Evolutionary conservation across 306 rosid genomes (phyloP).

Genomic region (Ceratonia siliqua): DNA sequence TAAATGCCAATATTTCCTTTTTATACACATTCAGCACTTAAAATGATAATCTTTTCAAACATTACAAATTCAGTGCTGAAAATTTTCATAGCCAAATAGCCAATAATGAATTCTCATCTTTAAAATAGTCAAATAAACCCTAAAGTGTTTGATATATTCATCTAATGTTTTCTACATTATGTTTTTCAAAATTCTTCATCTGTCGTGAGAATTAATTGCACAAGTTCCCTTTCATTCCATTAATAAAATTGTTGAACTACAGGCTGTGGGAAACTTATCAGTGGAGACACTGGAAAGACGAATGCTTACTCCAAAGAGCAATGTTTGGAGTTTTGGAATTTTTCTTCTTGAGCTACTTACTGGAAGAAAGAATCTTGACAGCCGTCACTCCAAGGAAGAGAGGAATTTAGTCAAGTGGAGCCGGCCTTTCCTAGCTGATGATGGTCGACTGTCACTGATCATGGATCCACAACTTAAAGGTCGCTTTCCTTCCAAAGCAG

Average conservation of each 20-base stretch:
- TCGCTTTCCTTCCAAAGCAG: conserved; percentile 89
- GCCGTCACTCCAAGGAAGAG: conserved; percentile 95
- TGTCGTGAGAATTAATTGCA: background rate
- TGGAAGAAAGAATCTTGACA: conserved; percentile 84
- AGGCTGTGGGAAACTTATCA: conserved; percentile 92
- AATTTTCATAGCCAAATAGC: background rate
- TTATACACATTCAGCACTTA: conserved; percentile 5
- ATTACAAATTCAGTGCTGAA: background rate
- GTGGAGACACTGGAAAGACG: conserved; percentile 95
- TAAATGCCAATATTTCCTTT: conserved; percentile 12
- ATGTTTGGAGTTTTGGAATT: conserved; percentile 93
- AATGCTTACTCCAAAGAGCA: conserved; percentile 96
- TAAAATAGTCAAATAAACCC: background rate
- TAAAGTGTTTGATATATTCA: background rate
- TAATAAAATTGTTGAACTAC: conserved; percentile 29
- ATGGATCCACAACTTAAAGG: conserved; percentile 95
- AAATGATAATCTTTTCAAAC: conserved; percentile 14
- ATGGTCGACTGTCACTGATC: conserved; percentile 75
- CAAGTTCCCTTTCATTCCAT: conserved; percentile 6
- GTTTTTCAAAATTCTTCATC: background rate
- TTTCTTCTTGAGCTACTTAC: conserved; percentile 93
- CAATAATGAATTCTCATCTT: background rate
- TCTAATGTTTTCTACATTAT: conserved; percentile 10
- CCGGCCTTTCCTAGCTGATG: conserved; percentile 84
- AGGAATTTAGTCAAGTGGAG: conserved; percentile 96